Base-by-base conservation (phyloP, 2,329 filamentous ascomycete species). In the Fusarium longipes region DNA sequence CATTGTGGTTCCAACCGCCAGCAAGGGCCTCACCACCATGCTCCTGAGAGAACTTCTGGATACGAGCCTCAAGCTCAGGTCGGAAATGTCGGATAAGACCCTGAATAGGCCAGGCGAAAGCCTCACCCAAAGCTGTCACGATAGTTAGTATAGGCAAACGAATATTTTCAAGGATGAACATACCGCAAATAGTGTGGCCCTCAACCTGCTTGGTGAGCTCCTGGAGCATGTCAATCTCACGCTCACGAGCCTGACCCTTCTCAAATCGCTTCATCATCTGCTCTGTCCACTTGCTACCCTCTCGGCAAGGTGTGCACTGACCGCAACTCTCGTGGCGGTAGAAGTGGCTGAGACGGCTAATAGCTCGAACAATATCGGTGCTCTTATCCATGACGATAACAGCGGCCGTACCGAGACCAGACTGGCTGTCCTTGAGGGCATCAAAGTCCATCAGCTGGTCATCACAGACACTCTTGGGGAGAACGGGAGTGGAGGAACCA, bases 311-410 rank as follows among this genome's bases (percentile, higher is more conserved):
- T 59, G 96, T 99, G 85, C 96, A 99, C 84, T 99, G 96, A 63
- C 96, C 96, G 81, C 96, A 99, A 71, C 90, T 94, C 85, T 99
- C 96, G 84, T 99, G 96, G 81, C 94, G 92, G 86, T 99, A 99
- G 85, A 99, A 99, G 80, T 95, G 93, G 75, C 92, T 93, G 73
- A 99, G 89, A 74, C 96, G 91, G 68, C 92, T 90, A 77, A 99
- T 98, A 77, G 93, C 93, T 70, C 95, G 91, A 71, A 99, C 93
- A 51, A 99, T 92, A 79, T 99, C 96, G 68, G 96, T 92, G 76
- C 91, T 95, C 87, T 98, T 96, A 83, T 99, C 96, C 92, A 99
- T 97, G 79, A 99, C 96, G 76, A 99, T 97, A 72, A 99, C 95
- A 59, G 96, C 96, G 6, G 96, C 96, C 8, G 96, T 99, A 73